Evolutionary conservation across 306 rosid genomes (phyloP), one percentile per base, ranked within the genome.

Genomic region (Medicago ruthenica): DNA sequence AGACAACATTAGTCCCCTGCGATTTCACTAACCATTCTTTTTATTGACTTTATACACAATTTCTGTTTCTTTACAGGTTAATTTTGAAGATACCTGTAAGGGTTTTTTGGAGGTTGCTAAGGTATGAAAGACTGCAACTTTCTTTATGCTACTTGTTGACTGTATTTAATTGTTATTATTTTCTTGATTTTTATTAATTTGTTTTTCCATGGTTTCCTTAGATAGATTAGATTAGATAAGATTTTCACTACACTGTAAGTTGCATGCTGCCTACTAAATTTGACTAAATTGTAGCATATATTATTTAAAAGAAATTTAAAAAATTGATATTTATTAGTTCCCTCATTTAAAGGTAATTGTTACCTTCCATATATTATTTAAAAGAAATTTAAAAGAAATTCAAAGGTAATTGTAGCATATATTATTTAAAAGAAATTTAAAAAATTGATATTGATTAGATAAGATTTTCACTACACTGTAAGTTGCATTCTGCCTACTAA

Each of bases 61-160:
- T 79, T 27, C 68, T 80, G 27, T 75, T 76, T 80, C 73, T 45
- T 74, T 76, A 48, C 87, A 95, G 97, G 96, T 95, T 75, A 92
- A 95, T 80, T 95, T 95, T 84, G 99, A 92, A 91, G 97, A 95
- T 73, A 92, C 97, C 47, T 90, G 97, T 88, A 95, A 95, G 79
- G 99, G 99, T 39, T 95, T 92, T 83, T 89, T 95, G 20, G 99
- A 95, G 78, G 96, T 95, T 84, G 97, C 99, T 8, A 92, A 95
- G 97, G 99, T 95, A 87, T 72, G 68, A 7, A 9, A 71, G 63
- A 36, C 45, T 41, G 37, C 48, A 50, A 44, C 22, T 59, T 36
- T 50, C 12, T 55, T 62, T 39, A 42, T 6, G 55, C 15, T 60
- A 66, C 54, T 66, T 24, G 11, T 9, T 67, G 15, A 44, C 40